Base-by-base conservation (phyloP, 768 basidiomycete species). In the Mycena rebaudengoi region DNA sequence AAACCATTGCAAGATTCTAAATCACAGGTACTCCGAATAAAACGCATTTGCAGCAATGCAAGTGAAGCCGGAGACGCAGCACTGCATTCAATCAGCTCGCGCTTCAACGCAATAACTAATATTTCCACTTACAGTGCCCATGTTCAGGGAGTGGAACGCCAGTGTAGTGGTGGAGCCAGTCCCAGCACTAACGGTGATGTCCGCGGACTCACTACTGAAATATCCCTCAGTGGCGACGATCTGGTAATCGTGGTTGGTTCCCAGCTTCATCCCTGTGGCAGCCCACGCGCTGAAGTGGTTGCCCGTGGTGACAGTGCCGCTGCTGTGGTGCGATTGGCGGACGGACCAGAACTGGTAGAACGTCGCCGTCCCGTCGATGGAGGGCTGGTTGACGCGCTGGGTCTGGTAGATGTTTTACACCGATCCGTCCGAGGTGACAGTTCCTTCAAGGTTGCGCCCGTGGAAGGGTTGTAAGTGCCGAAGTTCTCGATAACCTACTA, bases 291-390 rank as follows among this genome's bases (percentile, higher is more conserved):
- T 76, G 70, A 83, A 81, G 75, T 84, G 83, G 75, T 76, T 77
- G 11, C 63, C 69, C 7, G 74, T 73, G 54, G 71, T 78, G 21
- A 82, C 75, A 8, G 72, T 76, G 18, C 79, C 79, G 30, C 75
- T 70, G 56, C 74, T 71, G 48, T 74, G 75, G 50, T 80, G 73
- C 29, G 73, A 62, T 49, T 73, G 74, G 60, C 83, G 79, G 56
- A 85, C 76, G 50, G 79, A 79, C 81, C 80, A 83, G 74, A 73
- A 84, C 65, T 83, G 82, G 64, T 78, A 68, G 75, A 85, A 83
- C 16, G 81, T 84, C 56, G 65, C 63, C 18, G 80, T 82, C 32
- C 82, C 83, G 11, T 69, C 43, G 68, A 83, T 83, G 7, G 82
- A 83, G 3, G 82, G 79, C 53, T 73, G 69, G 67, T 83, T 81